Evolutionary conservation across 257 asterid genomes (phyloP).

Genomic region (Forsythia viridissima): DNA sequence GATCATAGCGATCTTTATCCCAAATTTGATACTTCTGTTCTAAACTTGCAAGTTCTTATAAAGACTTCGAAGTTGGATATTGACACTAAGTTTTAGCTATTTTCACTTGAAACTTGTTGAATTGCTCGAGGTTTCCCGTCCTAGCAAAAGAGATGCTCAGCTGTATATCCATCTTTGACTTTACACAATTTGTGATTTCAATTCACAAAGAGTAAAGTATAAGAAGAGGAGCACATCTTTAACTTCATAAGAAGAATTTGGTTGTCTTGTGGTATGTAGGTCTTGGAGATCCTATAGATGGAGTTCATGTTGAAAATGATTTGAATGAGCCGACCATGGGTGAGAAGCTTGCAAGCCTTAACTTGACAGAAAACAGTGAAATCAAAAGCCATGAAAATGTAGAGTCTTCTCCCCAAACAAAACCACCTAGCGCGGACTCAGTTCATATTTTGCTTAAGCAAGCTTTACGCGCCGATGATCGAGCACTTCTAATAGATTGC

Average conservation of each 20-base stretch:
- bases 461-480: constrained; percentile 89
- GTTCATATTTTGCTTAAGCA: constrained; percentile 82
- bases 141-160: not conserved
- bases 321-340: constrained; percentile 90
- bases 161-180: not conserved
- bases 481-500: constrained; percentile 79
- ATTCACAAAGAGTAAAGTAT: not conserved
- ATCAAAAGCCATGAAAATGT: constrained; percentile 32
- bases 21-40: not conserved
- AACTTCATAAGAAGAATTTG: constrained; percentile 7
- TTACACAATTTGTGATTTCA: not conserved
- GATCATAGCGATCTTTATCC: not conserved
- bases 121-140: not conserved
- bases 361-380: constrained; percentile 36
- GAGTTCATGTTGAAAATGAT: constrained; percentile 44
- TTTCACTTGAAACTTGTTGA: not conserved
- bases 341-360: constrained; percentile 75
- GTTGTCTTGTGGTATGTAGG: constrained; percentile 36
- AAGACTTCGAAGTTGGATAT: not conserved
- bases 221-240: not conserved
- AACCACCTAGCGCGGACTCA: constrained; percentile 94
- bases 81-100: not conserved
- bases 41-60: not conserved
- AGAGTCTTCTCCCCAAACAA: constrained; percentile 33
- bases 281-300: constrained; percentile 49